Percentiles rank a stretch among this genome's conserved stretches.
Conservation (phyloP, 495 filamentous ascomycete genomes). For the Xylaria venustula region DNA sequence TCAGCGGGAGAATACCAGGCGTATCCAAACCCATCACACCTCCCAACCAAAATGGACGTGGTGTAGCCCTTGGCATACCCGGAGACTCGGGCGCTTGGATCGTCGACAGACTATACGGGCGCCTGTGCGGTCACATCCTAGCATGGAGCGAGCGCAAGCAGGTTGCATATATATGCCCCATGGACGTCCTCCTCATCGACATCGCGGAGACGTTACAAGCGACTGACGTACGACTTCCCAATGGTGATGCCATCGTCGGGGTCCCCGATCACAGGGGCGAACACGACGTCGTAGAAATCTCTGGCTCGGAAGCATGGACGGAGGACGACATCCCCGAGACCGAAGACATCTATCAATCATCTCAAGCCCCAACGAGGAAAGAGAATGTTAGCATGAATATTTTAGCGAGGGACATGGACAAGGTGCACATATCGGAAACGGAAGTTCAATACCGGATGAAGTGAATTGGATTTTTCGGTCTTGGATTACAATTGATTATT, state of each 20-base stretch:
- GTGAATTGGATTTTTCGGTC: conserved; percentile 3
- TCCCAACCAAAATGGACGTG: conserved; percentile 2
- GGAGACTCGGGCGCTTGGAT: conserved; percentile 95
- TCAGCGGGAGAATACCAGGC: conserved; percentile 55
- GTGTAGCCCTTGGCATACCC: conserved; percentile 58
- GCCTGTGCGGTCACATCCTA: conserved; percentile 84
- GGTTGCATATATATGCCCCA: conserved; percentile 86
- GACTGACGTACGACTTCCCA: conserved; percentile 51
- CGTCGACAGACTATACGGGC: conserved; percentile 74
- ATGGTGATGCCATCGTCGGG: conserved; percentile 31
- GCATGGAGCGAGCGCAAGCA: conserved; percentile 76
- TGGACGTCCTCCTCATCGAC: conserved; percentile 85
- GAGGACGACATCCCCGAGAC: conserved; percentile 17
- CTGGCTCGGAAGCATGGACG: conserved; percentile 17
- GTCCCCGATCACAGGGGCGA: background rate
- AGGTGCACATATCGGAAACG: conserved; percentile 21
- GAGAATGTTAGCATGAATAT: background rate
- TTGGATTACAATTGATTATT: background rate
- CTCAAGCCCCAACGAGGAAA: background rate
- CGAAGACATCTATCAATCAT: conserved; percentile 12
- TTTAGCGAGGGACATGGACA: conserved; percentile 22
- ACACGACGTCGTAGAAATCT: conserved; percentile 22
- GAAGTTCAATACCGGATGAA: conserved; percentile 13
- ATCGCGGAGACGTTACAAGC: conserved; percentile 74
- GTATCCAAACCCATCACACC: conserved; percentile 6